Conservation (phyloP, 306 rosid genomes). For the Glycine latifolia region DNA sequence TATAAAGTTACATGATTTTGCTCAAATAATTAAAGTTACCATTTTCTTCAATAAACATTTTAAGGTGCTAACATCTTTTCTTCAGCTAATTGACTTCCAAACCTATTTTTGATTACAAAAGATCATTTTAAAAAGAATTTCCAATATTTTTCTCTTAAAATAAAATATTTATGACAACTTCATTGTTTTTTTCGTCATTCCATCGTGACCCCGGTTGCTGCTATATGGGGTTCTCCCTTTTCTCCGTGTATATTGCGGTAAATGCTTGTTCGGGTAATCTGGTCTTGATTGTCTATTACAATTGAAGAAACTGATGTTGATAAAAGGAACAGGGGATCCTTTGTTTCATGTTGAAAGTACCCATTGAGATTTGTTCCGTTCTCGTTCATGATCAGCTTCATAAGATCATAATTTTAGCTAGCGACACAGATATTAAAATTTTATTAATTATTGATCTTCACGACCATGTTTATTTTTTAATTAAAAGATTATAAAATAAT, state of each 20-base stretch:
- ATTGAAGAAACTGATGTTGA: slow-evolving; percentile 12
- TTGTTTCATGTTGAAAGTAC: not conserved
- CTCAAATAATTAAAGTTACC: no score
- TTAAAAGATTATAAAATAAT: not conserved
- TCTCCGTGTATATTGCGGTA: not conserved
- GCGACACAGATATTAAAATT: not conserved
- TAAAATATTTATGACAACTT: no score
- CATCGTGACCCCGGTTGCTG: no score
- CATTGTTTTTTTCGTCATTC: no score
- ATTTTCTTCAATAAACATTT: no score
- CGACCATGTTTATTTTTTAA: not conserved
- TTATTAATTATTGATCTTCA: not conserved
- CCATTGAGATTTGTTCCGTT: not conserved
- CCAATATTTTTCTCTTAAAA: no score
- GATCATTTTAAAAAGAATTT: no score
- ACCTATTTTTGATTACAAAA: no score
- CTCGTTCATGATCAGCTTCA: not conserved
- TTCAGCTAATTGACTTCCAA: no score
- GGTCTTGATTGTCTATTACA: not conserved
- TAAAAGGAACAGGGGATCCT: not conserved
- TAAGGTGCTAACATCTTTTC: no score
- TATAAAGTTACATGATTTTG: no score
- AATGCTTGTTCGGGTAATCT: slow-evolving; percentile 29
- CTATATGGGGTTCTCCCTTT: not conserved
- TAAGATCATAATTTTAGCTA: not conserved